Conservation (phyloP, 2,329 filamentous ascomycete genomes). For the Colletotrichum melonis region DNA sequence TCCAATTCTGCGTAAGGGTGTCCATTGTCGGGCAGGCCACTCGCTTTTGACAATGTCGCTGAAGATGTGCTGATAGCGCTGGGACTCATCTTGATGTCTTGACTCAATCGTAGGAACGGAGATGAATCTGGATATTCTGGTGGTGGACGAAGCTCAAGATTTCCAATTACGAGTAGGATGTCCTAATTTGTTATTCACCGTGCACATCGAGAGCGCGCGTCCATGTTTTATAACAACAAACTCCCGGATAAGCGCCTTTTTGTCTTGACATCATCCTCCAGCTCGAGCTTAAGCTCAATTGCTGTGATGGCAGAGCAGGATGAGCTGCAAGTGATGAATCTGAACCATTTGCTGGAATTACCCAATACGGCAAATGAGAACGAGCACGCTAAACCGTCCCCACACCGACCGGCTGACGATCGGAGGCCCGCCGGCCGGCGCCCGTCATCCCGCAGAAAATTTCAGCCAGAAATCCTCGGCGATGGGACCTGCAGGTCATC, state of each 20-base stretch:
- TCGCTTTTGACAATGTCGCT: background rate
- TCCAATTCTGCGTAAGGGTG: slow-evolving; percentile 69
- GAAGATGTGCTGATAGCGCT: background rate
- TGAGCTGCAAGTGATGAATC: background rate
- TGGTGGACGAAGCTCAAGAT: too few species aligned
- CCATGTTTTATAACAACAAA: too few species aligned
- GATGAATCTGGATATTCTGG: background rate
- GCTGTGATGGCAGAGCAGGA: too few species aligned
- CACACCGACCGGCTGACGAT: background rate
- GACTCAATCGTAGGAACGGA: background rate
- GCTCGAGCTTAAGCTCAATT: too few species aligned
- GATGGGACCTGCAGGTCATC: background rate
- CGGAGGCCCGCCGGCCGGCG: background rate
- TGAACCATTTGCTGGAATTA: background rate
- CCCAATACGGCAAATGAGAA: background rate
- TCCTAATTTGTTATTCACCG: too few species aligned
- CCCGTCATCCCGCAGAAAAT: background rate
- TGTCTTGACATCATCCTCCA: background rate
- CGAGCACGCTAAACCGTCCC: background rate
- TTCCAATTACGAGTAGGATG: too few species aligned
- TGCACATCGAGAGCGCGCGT: too few species aligned
- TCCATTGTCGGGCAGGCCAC: slow-evolving; percentile 36
- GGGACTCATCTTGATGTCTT: background rate
- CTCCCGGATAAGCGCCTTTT: background rate
- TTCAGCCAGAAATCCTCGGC: background rate